phyloP scores from a whole-genome alignment of 225 moss, liverwort and hornwort genomes.

The Sphagnum contortum region DNA sequence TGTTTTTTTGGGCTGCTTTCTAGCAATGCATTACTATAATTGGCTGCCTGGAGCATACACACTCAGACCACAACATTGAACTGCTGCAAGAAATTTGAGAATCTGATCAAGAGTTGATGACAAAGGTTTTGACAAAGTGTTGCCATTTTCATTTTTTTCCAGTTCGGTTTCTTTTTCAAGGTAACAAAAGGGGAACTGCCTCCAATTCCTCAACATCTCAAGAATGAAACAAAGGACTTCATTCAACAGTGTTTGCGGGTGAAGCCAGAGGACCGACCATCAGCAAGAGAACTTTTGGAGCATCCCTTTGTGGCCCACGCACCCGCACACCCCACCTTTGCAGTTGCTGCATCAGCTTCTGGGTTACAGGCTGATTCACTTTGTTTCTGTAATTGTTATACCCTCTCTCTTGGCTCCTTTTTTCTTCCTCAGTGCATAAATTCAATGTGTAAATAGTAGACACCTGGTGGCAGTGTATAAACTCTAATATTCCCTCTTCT shows the following conservation, averaged over 20 bases:
- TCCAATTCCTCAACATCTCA: constrained; percentile 71
- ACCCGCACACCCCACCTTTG: constrained; percentile 26
- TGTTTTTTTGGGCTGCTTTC: too few relatives aligned
- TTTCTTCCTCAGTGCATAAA: too few relatives aligned
- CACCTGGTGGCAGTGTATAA: too few relatives aligned
- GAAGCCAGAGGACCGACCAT: constrained; percentile 61
- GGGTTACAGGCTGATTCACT: not conserved
- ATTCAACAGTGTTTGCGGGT: constrained; percentile 53
- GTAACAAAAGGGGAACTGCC: constrained; percentile 70
- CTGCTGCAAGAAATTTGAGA: too few relatives aligned
- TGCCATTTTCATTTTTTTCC: constrained; percentile 13
- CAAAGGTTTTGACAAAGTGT: too few relatives aligned
- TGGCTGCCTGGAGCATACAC: too few relatives aligned
- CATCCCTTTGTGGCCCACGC: constrained; percentile 77
- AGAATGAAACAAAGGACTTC: constrained; percentile 53
- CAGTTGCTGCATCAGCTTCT: constrained; percentile 18
- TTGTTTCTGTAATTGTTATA: not conserved
- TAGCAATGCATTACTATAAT: too few relatives aligned
- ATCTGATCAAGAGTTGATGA: too few relatives aligned
- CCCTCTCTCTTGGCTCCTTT: not conserved
- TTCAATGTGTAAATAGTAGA: too few relatives aligned
- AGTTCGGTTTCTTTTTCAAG: constrained; percentile 77
- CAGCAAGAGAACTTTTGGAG: constrained; percentile 56
- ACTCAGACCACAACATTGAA: too few relatives aligned
- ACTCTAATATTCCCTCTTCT: too few relatives aligned